Conservation (phyloP, 805 yeast species). For the Komagataella ulmi region DNA sequence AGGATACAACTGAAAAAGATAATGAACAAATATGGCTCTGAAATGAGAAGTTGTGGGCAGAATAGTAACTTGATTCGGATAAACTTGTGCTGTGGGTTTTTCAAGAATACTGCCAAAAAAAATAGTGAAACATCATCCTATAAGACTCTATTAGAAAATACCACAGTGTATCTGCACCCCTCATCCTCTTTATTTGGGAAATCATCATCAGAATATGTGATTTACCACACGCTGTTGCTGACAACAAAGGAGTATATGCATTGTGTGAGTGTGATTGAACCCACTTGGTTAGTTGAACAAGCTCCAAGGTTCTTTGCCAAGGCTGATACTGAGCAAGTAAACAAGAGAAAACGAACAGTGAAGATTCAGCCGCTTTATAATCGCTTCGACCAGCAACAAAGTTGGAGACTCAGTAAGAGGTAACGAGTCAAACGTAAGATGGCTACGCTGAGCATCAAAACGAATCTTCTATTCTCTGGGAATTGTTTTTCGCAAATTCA, state of each 20-base stretch:
- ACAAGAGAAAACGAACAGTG: constrained; percentile 40
- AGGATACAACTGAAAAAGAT: constrained; percentile 52
- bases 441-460: background rate
- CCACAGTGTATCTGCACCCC: constrained; percentile 77
- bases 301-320: constrained; percentile 68
- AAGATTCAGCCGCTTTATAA: constrained; percentile 66
- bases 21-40: constrained; percentile 34
- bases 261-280: constrained; percentile 70
- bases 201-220: constrained; percentile 53
- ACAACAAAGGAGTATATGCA: constrained; percentile 91
- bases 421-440: constrained; percentile 7
- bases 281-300: constrained; percentile 59
- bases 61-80: constrained; percentile 44
- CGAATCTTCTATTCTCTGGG: constrained; percentile 9
- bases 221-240: constrained; percentile 70
- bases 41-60: constrained; percentile 36
- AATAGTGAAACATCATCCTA: constrained; percentile 42
- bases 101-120: constrained; percentile 52
- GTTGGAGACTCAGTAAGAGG: constrained; percentile 61
- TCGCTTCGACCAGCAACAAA: constrained; percentile 42
- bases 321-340: constrained; percentile 34
- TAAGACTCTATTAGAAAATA: constrained; percentile 49
- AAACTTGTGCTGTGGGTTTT: constrained; percentile 55
- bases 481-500: constrained; percentile 24
- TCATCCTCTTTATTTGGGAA: constrained; percentile 55